Evolutionary conservation across 2,329 filamentous ascomycete genomes (phyloP), one percentile per base, ranked within the genome.

Genomic region (Hirsutella thompsonii): DNA sequence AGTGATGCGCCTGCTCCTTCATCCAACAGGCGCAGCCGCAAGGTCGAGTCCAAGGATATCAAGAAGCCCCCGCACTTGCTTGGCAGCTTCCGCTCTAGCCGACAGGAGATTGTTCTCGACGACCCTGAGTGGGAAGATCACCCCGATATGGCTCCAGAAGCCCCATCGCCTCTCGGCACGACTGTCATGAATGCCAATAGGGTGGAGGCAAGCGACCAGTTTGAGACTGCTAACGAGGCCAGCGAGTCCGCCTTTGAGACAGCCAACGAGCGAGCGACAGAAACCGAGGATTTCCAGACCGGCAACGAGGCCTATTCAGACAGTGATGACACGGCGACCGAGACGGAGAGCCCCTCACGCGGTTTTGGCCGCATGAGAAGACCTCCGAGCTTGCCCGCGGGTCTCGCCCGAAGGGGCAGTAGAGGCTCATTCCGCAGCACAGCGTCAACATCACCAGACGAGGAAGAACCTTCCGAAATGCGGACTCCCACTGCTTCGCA

Each of bases 271-370:
- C 78, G 79, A 21, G 75, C 69, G 11, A 94, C 87, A 0, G 89
- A 94, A 62, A 94, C 88, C 10, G 90, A 96, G 50, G 87, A 87
- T 47, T 96, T 96, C 75, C 84, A 94, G 58, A 95, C 90, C 4
- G 88, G 85, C n/a, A 76, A 79, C 14, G 92, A 96, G 52, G 83
- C 86, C 19, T 62, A 79, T 40, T 73, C 72, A 14, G 88, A 81
- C 54, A 83, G 78, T 42, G 86, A 87, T 42, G 83, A 88, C 49
- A 70, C 88, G 1, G 90, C 94, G 62, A 96, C 89, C 1, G 92
- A 96, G 63, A 96, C 89, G 2, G 90, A 95, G 58, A 73, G 69
- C 41, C 68, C 62, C 2, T 62, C 66, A 3, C 66, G 62, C 51
- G 66, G 63, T 20, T 59, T 64, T 32, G 60, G 61, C 29, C 59